Conservation (phyloP, 495 filamentous ascomycete genomes). For the Sordaria brevicollis region DNA sequence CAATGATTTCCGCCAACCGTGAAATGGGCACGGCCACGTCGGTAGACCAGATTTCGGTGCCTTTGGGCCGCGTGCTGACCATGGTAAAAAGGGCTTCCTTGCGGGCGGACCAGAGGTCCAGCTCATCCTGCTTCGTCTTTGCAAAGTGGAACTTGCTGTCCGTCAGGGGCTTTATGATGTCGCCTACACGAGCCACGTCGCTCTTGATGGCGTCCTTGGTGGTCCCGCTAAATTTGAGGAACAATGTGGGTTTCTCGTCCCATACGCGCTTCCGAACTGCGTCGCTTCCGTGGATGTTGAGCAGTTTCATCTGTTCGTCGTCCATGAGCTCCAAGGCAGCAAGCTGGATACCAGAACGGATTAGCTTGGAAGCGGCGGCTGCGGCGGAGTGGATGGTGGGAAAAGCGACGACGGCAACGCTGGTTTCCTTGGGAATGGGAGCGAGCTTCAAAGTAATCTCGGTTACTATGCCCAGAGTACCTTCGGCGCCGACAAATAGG, state of each 20-base stretch:
- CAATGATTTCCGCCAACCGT: conserved; percentile 57
- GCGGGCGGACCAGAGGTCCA: conserved; percentile 56
- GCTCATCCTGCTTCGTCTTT: conserved; percentile 43
- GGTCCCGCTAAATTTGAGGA: conserved; percentile 47
- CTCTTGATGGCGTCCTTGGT: conserved; percentile 23
- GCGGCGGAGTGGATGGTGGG: conserved; percentile 51
- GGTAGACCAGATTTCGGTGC: conserved; percentile 54
- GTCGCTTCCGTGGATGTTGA: conserved; percentile 53
- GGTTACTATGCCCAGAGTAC: conserved; percentile 81
- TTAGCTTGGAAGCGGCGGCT: conserved; percentile 50
- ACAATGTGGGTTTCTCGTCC: conserved; percentile 57
- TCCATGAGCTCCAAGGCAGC: conserved; percentile 65
- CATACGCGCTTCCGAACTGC: conserved; percentile 40
- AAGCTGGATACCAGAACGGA: conserved; percentile 55
- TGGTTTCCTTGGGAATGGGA: conserved; percentile 48
- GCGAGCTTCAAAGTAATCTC: conserved; percentile 69
- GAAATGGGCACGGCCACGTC: conserved; percentile 65
- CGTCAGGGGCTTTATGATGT: conserved; percentile 35
- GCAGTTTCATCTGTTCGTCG: conserved; percentile 61
- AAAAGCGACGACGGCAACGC: conserved; percentile 59
- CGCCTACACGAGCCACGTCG: conserved; percentile 25
- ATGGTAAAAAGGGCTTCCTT: conserved; percentile 57
- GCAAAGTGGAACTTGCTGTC: conserved; percentile 50
- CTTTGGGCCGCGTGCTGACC: conserved; percentile 36
- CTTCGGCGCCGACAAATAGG: conserved; percentile 85